Percentiles rank a stretch among this genome's conserved stretches.
Conservation (phyloP, 2,329 filamentous ascomycete species). For the Monosporascus cannonballus region DNA sequence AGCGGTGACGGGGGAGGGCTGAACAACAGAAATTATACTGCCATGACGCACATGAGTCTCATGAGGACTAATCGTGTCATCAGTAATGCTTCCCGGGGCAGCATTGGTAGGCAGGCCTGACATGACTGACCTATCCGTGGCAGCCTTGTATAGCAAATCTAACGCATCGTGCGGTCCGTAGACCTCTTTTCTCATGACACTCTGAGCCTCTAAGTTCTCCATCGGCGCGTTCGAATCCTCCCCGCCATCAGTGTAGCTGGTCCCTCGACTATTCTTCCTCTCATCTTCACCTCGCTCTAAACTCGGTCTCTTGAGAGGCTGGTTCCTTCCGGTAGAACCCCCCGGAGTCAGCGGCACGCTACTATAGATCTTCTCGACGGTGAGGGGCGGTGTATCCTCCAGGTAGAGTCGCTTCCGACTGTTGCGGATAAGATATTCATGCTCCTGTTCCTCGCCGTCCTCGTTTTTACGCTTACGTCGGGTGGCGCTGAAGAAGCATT, state of each 20-base stretch:
- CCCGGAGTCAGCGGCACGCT: constrained; percentile 59
- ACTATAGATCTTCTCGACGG: constrained; percentile 41
- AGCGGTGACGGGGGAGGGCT: constrained; percentile 17
- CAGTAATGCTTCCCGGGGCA: constrained; percentile 9
- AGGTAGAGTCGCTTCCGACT: constrained; percentile 61
- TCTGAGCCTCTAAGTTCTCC: constrained; percentile 59
- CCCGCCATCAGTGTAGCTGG: constrained; percentile 26
- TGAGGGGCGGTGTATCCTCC: constrained; percentile 36
- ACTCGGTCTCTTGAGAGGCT: constrained; percentile 60
- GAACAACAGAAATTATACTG: constrained; percentile 16
- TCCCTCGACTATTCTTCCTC: constrained; percentile 24
- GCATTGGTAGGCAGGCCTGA: constrained; percentile 6
- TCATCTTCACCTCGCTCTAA: constrained; percentile 28
- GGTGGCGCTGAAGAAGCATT: constrained; percentile 95
- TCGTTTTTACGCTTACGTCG: constrained; percentile 81
- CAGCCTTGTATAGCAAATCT: constrained; percentile 85
- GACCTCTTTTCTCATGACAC: constrained; percentile 64
- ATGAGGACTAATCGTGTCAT: constrained; percentile 21
- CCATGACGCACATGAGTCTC: constrained; percentile 19
- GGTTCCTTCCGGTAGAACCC: constrained; percentile 57
- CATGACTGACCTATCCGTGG: constrained; percentile 50
- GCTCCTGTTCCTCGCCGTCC: constrained; percentile 48
- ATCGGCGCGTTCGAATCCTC: constrained; percentile 56
- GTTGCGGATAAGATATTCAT: constrained; percentile 67
- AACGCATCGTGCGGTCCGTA: constrained; percentile 91